Percentiles rank a stretch among this genome's conserved stretches.
phyloP scores from a whole-genome alignment of 345 rosid genomes.

The Combretum micranthum region DNA sequence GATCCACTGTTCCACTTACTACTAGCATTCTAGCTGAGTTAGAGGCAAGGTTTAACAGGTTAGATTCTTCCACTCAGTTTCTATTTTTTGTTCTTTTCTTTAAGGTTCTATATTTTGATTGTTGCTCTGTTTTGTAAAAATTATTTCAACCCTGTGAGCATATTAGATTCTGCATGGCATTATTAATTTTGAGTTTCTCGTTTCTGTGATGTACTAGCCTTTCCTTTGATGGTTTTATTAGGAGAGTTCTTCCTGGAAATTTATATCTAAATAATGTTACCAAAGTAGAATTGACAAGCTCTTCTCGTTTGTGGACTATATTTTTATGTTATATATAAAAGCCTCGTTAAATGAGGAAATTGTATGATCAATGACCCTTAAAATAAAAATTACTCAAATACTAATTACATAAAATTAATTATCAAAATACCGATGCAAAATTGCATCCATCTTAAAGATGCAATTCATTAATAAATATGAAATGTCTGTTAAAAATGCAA shows the following conservation, averaged over 20 bases:
- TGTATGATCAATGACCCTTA: no score
- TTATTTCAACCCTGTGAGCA: conserved; percentile 5
- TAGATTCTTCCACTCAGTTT: conserved; percentile 6
- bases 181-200: background rate
- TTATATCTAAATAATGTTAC: background rate
- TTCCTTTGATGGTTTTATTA: background rate
- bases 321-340: no score
- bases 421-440: no score
- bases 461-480: no score
- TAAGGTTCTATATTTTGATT: background rate
- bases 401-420: no score
- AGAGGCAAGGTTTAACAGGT: conserved; percentile 80
- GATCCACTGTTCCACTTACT: conserved; percentile 73
- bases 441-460: no score
- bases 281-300: no score
- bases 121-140: background rate
- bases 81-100: conserved; percentile 6
- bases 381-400: no score
- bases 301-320: no score
- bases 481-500: no score
- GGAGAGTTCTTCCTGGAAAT: no score
- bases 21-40: conserved; percentile 58
- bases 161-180: conserved; percentile 1
- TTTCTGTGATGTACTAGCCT: background rate
- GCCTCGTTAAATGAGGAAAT: no score